phyloP scores from a whole-genome alignment of 2,329 filamentous ascomycete genomes.

The Cordyceps javanica region DNA sequence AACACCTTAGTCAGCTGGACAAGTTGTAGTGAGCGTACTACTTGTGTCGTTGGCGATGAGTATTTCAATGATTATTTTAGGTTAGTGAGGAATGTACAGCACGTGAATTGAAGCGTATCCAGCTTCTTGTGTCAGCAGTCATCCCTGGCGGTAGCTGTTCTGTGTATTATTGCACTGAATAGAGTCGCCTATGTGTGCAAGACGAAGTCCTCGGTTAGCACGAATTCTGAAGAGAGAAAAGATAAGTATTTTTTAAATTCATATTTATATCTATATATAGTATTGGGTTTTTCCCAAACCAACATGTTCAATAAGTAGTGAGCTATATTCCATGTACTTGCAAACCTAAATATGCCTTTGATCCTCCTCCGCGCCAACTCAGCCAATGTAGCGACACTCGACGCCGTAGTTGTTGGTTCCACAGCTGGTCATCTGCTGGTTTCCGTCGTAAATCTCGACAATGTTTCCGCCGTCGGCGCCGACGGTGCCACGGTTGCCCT shows the following conservation, averaged over 20 bases:
- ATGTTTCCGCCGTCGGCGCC: background rate
- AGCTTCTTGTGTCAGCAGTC: no score
- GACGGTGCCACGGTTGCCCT: conserved; percentile 21
- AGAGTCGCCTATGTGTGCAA: background rate
- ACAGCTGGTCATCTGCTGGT: background rate
- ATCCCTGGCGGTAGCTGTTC: no score
- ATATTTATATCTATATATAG: background rate
- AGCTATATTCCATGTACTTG: background rate
- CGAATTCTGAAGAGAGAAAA: background rate
- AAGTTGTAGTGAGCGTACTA: no score
- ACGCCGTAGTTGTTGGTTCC: conserved; percentile 1
- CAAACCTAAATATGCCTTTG: background rate
- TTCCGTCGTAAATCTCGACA: background rate
- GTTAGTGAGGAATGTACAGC: no score
- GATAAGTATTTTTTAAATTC: background rate
- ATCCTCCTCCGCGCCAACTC: background rate
- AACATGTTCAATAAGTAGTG: no score
- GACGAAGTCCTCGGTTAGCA: no score
- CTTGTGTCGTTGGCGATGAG: no score
- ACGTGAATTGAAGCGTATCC: no score
- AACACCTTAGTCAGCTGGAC: background rate
- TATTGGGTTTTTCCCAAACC: no score
- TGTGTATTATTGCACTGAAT: no score
- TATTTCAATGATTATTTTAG: no score
- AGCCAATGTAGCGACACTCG: background rate